These are phyloP conservation scores for Lophiostoma macrostomum DNA, from an alignment of 495 filamentous ascomycete genomes.

Conservation along the genomic window DNA sequence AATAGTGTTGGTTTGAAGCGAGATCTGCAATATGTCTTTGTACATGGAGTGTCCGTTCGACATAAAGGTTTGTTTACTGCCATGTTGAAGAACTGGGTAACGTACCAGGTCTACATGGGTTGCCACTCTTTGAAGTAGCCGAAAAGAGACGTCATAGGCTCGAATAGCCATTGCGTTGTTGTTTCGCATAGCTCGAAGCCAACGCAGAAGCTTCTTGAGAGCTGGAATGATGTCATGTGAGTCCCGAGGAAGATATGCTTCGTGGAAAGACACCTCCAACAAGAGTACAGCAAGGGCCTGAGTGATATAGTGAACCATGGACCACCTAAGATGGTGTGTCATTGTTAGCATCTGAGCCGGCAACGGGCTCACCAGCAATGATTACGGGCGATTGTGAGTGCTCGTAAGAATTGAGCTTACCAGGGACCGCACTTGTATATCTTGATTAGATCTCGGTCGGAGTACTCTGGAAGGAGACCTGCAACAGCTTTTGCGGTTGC, in stretches of 20 bases:
- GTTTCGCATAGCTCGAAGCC: conserved; percentile 12
- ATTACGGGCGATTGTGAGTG: too few species aligned
- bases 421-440: conserved; percentile 56
- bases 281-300: conserved; percentile 59
- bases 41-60: too few species aligned
- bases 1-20: too few species aligned
- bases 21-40: too few species aligned
- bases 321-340: too few species aligned
- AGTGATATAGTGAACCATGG: conserved; percentile 60
- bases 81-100: not conserved
- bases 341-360: too few species aligned
- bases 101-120: conserved; percentile 1
- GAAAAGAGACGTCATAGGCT: conserved; percentile 9
- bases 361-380: too few species aligned
- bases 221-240: conserved; percentile 2
- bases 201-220: conserved; percentile 22
- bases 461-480: conserved; percentile 49
- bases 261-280: conserved; percentile 44
- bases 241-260: not conserved
- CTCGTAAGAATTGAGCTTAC: too few species aligned
- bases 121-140: conserved; percentile 6
- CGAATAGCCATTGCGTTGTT: conserved; percentile 17
- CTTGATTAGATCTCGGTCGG: conserved; percentile 25
- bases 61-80: not conserved
- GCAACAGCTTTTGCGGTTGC: conserved; percentile 56